Conservation (phyloP, 192 early-diverging fungal species). For the Podila epicladia region DNA sequence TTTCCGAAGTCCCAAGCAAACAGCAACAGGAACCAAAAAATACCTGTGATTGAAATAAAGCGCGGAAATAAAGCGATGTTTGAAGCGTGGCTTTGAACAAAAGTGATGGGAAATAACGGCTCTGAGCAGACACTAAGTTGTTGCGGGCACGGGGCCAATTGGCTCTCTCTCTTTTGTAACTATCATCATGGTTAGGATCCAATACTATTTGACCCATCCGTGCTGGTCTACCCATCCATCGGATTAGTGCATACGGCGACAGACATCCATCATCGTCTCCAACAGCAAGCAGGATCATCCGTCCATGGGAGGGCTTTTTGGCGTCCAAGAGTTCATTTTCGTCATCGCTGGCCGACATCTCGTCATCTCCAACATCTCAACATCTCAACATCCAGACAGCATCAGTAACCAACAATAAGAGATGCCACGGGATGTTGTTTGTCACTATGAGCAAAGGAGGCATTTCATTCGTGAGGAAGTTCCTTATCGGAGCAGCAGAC, state of each 20-base stretch:
- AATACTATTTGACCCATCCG: not conserved
- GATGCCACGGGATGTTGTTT: not conserved
- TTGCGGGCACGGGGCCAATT: conserved; percentile 1
- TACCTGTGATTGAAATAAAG: not conserved
- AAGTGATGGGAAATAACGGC: not conserved
- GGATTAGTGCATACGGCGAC: not conserved
- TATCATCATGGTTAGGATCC: conserved; percentile 4
- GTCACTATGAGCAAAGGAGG: too few relatives aligned
- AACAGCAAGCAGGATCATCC: not conserved
- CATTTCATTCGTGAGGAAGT: too few relatives aligned
- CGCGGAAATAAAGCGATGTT: not conserved
- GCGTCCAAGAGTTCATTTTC: not conserved
- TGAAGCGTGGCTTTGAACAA: not conserved
- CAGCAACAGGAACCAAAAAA: too few relatives aligned
- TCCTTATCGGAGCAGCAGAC: too few relatives aligned
- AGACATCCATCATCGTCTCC: not conserved
- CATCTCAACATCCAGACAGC: not conserved
- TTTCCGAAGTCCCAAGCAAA: conserved; percentile 1
- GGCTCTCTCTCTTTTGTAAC: conserved; percentile 4
- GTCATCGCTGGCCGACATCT: not conserved
- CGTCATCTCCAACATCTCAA: not conserved
- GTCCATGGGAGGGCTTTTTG: not conserved
- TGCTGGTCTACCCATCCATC: not conserved
- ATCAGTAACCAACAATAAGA: not conserved
- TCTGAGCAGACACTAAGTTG: not conserved